Conservation (phyloP, 1,284 basidiomycete species). For the Schizopora paradoxa region DNA sequence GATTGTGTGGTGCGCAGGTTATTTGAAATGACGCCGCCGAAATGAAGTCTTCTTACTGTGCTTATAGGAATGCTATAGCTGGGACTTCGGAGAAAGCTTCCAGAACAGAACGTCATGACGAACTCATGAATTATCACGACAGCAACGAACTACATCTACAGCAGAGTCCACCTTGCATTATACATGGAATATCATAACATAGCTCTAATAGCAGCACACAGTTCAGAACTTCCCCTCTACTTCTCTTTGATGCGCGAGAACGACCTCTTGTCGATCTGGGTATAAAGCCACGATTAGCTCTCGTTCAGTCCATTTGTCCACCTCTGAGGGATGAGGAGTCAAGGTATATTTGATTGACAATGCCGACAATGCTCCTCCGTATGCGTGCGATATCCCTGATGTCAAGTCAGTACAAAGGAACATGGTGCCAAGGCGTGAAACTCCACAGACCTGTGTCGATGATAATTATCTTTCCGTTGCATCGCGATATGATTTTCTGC, state of each 20-base stretch:
- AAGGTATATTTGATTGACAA: conserved; percentile 81
- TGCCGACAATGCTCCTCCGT: conserved; percentile 86
- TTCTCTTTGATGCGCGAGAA: conserved; percentile 46
- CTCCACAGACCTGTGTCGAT: conserved; percentile 70
- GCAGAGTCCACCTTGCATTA: neutral
- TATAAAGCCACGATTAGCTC: conserved; percentile 82
- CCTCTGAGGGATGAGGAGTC: conserved; percentile 38
- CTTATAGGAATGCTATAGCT: conserved; percentile 63
- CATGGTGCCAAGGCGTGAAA: conserved; percentile 2
- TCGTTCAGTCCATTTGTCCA: conserved; percentile 60
- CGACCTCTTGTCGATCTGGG: conserved; percentile 45
- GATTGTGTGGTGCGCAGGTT: conserved; percentile 52
- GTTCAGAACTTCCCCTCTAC: conserved; percentile 41
- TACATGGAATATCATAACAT: neutral
- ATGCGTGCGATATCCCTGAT: conserved; percentile 87
- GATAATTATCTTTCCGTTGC: conserved; percentile 82
- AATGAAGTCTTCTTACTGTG: conserved; percentile 1
- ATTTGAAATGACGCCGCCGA: conserved; percentile 1
- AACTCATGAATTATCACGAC: neutral
- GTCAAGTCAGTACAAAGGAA: neutral
- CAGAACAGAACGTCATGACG: conserved; percentile 8
- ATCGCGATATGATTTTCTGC: conserved; percentile 74
- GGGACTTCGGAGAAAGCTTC: conserved; percentile 67
- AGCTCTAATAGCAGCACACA: neutral
- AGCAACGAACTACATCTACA: neutral